Evolutionary conservation across 805 yeast species (phyloP).

Genomic region (Myxozyma sirexii): DNA sequence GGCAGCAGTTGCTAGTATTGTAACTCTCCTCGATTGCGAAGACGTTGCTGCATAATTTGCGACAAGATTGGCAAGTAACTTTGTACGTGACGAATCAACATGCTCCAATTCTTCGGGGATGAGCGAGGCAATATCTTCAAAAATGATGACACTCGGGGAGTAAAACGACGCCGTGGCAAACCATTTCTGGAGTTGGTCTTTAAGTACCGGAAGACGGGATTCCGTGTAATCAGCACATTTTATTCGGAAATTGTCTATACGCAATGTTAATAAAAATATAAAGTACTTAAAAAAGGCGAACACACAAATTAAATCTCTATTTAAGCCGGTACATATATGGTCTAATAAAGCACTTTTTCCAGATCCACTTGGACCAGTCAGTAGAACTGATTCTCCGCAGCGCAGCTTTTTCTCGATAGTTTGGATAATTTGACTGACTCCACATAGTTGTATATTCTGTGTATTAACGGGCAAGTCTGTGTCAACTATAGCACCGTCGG

Average conservation of each 20-base stretch:
- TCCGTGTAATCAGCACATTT: conserved; percentile 61
- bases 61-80: conserved; percentile 67
- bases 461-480: background rate
- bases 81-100: conserved; percentile 61
- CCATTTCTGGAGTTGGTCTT: conserved; percentile 51
- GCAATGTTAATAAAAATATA: background rate
- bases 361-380: conserved; percentile 77
- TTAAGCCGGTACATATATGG: conserved; percentile 47
- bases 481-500: background rate
- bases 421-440: conserved; percentile 53
- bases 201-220: conserved; percentile 54
- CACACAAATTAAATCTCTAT: conserved; percentile 47
- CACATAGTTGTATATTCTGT: conserved; percentile 49
- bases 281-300: background rate
- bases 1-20: conserved; percentile 63
- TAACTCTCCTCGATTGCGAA: conserved; percentile 48
- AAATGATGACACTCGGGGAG: conserved; percentile 69
- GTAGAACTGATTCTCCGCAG: conserved; percentile 57
- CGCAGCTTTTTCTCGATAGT: conserved; percentile 48
- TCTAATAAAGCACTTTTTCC: conserved; percentile 70
- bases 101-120: conserved; percentile 65
- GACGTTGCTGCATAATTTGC: conserved; percentile 51
- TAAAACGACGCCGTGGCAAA: conserved; percentile 67
- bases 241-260: conserved; percentile 46
- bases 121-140: conserved; percentile 78